A percentile compares a stretch with the other conserved stretches of the same genome.
These are phyloP conservation scores for Solanum bulbocastanum DNA, from an alignment of 257 asterid genomes.

Conservation along the genomic window DNA sequence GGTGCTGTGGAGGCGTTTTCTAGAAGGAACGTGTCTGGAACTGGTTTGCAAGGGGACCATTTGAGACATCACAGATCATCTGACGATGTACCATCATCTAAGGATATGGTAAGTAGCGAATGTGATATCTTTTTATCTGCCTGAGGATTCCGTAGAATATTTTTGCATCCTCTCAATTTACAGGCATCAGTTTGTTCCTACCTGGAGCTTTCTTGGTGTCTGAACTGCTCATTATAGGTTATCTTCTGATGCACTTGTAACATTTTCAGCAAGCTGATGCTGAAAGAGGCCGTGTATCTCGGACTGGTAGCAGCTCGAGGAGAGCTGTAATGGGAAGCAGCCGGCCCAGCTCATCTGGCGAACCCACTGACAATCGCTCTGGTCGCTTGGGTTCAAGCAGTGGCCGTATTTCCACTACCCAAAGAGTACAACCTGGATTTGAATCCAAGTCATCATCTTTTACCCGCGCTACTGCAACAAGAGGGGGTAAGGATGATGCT, in stretches of 20 bases:
- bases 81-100: slow-evolving; percentile 50
- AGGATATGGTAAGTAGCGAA: slow-evolving; percentile 44
- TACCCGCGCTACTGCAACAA: slow-evolving; percentile 42
- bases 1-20: slow-evolving; percentile 58
- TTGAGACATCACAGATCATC: slow-evolving; percentile 50
- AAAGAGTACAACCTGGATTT: slow-evolving; percentile 47
- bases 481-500: slow-evolving; percentile 62
- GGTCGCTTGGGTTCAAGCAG: slow-evolving; percentile 46
- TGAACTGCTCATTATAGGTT: not conserved
- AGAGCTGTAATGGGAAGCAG: slow-evolving; percentile 53
- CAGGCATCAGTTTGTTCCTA: not conserved
- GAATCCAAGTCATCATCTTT: slow-evolving; percentile 66
- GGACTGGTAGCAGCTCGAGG: slow-evolving; percentile 56
- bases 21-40: slow-evolving; percentile 38
- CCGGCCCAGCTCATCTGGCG: slow-evolving; percentile 73
- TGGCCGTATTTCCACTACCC: slow-evolving; percentile 42
- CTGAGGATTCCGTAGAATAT: not conserved
- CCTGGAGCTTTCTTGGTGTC: not conserved
- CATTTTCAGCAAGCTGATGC: slow-evolving; percentile 47
- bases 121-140: not conserved
- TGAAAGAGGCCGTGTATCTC: slow-evolving; percentile 46
- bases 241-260: not conserved
- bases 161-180: not conserved
- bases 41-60: slow-evolving; percentile 53
- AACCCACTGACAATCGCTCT: slow-evolving; percentile 41